These are phyloP conservation scores for Lactarius hatsudake DNA, from an alignment of 768 basidiomycete species.

Conservation along the genomic window DNA sequence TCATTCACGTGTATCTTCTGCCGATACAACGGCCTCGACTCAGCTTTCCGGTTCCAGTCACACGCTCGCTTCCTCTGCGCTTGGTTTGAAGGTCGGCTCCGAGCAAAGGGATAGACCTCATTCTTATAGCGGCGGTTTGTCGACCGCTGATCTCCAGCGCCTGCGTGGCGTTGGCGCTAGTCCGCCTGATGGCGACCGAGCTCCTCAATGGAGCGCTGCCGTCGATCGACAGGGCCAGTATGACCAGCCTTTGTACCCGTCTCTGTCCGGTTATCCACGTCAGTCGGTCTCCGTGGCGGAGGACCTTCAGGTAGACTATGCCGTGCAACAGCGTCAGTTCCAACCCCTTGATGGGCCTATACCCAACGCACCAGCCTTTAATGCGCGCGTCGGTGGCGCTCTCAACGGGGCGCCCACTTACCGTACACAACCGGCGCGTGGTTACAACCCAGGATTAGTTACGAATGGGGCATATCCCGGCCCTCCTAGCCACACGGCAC, in stretches of 20 bases:
- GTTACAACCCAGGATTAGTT: slow-evolving; percentile 51
- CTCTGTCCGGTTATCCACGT: slow-evolving; percentile 54
- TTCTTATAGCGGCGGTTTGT: slow-evolving; percentile 77
- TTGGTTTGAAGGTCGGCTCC: slow-evolving; percentile 51
- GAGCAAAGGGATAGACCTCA: slow-evolving; percentile 77
- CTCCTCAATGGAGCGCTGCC: slow-evolving; percentile 32
- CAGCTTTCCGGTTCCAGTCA: slow-evolving; percentile 54
- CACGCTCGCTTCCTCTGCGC: slow-evolving; percentile 50
- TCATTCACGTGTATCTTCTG: slow-evolving; percentile 82
- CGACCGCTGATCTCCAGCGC: slow-evolving; percentile 69
- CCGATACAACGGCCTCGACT: slow-evolving; percentile 65
- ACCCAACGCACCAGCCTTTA: slow-evolving; percentile 35
- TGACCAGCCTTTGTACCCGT: slow-evolving; percentile 57
- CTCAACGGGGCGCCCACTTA: slow-evolving; percentile 52
- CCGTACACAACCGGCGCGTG: slow-evolving; percentile 57
- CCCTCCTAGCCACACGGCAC: slow-evolving; percentile 56
- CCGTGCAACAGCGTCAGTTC: slow-evolving; percentile 55
- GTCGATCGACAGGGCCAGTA: slow-evolving; percentile 33
- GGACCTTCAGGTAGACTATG: slow-evolving; percentile 52
- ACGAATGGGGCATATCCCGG: slow-evolving; percentile 43
- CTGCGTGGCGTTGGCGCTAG: slow-evolving; percentile 60
- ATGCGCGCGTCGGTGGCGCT: slow-evolving; percentile 52
- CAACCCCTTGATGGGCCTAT: slow-evolving; percentile 42
- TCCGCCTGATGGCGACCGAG: slow-evolving; percentile 29
- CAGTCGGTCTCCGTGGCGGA: slow-evolving; percentile 30